Evolutionary conservation across 768 basidiomycete species (phyloP).

Genomic region (Pluteus cervinus): DNA sequence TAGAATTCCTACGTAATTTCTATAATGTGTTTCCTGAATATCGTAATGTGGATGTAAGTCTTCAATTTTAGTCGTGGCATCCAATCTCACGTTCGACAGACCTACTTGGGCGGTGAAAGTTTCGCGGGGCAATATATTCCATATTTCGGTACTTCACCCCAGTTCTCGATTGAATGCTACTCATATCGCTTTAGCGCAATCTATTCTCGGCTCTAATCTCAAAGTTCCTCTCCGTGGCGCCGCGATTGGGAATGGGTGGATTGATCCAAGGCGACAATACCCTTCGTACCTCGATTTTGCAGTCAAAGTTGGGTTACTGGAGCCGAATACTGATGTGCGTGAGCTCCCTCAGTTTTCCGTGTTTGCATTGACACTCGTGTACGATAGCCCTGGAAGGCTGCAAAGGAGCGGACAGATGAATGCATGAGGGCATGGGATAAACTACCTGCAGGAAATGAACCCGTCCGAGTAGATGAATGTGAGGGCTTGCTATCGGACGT

Average conservation of each 20-base stretch:
- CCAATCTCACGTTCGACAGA: conserved; percentile 42
- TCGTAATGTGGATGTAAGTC: conserved; percentile 68
- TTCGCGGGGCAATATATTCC: conserved; percentile 98
- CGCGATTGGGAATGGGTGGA: conserved; percentile 99
- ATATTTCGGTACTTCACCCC: conserved; percentile 62
- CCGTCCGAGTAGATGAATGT: conserved; percentile 53
- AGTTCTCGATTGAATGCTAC: not conserved
- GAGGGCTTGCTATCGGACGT: conserved; percentile 46
- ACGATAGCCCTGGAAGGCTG: conserved; percentile 53
- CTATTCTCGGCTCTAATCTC: conserved; percentile 58
- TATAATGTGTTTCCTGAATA: conserved; percentile 92
- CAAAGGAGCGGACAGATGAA: conserved; percentile 48
- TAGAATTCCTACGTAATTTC: conserved; percentile 84
- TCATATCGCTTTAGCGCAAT: conserved; percentile 52
- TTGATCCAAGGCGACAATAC: conserved; percentile 85
- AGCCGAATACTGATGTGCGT: conserved; percentile 61
- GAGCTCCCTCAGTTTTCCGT: conserved; percentile 3
- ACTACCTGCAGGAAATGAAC: conserved; percentile 45
- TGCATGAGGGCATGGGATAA: conserved; percentile 47
- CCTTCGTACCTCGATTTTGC: conserved; percentile 85
- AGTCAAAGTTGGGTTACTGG: conserved; percentile 71
- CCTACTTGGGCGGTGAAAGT: conserved; percentile 93
- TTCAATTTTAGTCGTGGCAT: conserved; percentile 2
- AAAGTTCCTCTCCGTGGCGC: conserved; percentile 64
- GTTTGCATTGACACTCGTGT: conserved; percentile 4